Base-by-base conservation (phyloP, 306 rosid genomes). In the Cucumis cinereus region DNA sequence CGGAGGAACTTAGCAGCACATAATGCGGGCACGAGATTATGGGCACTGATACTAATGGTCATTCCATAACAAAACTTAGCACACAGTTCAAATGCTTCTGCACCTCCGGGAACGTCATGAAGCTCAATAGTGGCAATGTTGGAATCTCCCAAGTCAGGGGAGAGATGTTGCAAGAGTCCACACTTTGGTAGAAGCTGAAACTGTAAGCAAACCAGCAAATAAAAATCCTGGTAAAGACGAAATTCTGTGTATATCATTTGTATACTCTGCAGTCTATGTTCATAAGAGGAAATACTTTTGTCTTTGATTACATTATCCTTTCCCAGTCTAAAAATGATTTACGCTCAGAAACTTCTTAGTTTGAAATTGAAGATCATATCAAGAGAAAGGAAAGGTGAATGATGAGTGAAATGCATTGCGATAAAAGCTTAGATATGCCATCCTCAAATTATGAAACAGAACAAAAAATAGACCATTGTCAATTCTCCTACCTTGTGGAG, bases 31-130 rank as follows among this genome's bases (percentile, higher is more conserved):
- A 92, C 91, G 28, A 95, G 68, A 82, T 92, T 95, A 60, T 89
- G 90, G 15, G 99, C 98, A 79, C 99, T 89, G 61, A 95, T 85
- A 77, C 88, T 86, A 77, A 95, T 89, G 40, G 93, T 84, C 58
- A 94, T 89, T 60, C 97, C 99, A 56, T 94, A 94, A 79, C 97
- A 92, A 72, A 89, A 94, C 85, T 94, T 94, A 33, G 99, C 92
- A 77, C 95, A 94, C 28, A 90, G 84, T 75, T 94, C 99, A 74
- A 94, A 94, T 77, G 92, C 97, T n/a, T 88, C 89, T 88, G 91
- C 86, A 6, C 93, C 98, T 77, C 98, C 96, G 1, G 98, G 97
- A 80, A 90, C 83, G 36, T 95, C 97, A 61, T 90, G 90, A 77
- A 95, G 93, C 84, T 92, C 97, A 43, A 90, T 76, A 68, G 84